Evolutionary conservation across 805 yeast genomes (phyloP).

Genomic region (Zygosaccharomyces siamensis): DNA sequence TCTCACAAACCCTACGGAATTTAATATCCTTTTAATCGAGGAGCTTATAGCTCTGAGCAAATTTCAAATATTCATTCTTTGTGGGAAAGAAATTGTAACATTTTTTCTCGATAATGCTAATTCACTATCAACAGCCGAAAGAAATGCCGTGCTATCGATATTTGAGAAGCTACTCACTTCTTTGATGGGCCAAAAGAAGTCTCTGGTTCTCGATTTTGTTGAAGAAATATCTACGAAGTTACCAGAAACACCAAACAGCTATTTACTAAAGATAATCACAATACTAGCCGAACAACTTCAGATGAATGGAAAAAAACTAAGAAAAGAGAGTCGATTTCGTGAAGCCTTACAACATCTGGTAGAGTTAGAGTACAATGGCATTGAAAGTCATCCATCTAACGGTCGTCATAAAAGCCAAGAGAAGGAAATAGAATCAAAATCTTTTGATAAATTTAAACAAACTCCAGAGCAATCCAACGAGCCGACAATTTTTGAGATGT

Average conservation of each 20-base stretch:
- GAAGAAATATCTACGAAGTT: neutral
- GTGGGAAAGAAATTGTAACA: constrained; percentile 10
- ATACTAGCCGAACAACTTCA: neutral
- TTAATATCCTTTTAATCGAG: constrained; percentile 6
- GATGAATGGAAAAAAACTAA: neutral
- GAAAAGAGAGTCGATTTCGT: neutral
- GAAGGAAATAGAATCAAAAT: neutral
- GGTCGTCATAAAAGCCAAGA: neutral
- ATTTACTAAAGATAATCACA: neutral
- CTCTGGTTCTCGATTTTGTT: constrained; percentile 3
- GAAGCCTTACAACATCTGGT: neutral
- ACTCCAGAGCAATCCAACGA: neutral
- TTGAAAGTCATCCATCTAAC: neutral
- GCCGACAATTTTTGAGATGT: neutral
- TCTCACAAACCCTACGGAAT: neutral
- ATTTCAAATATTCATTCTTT: constrained; percentile 8
- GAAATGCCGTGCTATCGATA: neutral
- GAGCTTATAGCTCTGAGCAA: constrained; percentile 7
- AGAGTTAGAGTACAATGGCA: neutral
- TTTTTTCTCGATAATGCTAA: constrained; percentile 10
- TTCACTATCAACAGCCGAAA: neutral
- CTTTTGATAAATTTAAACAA: neutral
- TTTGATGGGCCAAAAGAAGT: constrained; percentile 3
- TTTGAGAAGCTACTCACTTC: constrained; percentile 1
- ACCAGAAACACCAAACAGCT: neutral